Base-by-base conservation (phyloP, 2,329 filamentous ascomycete genomes). In the Cryphonectria japonica region DNA sequence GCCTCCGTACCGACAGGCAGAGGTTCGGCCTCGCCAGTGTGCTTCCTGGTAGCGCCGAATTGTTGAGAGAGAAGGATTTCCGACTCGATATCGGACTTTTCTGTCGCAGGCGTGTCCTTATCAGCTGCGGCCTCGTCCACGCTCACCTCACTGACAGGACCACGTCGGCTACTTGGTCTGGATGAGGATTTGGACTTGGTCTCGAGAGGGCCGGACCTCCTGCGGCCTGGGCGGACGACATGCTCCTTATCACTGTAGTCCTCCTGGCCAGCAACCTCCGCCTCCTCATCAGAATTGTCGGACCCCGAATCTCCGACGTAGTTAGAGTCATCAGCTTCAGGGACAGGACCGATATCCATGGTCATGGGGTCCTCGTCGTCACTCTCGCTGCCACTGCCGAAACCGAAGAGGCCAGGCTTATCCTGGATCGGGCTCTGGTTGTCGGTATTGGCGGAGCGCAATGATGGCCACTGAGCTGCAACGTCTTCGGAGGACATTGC, bases 321-420 rank as follows among this genome's bases (percentile, higher is more conserved):
- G 39, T 71, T 72, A 57, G 69, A 64, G 57, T 71, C 71, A 2
- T 61, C 43, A 5, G 69, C 66, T 43, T 69, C 69, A 19, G 69
- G 62, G 11, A 71, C 69, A 6, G 69, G 69, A 7, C 69, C 71
- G 26, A 69, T 66, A 8, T 72, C 69, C 69, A 71, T 71, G 19
- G 54, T 67, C 71, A 69, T 71, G 6, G 69, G 63, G 37, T 72
- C 71, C n/a, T 69, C 67, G 22, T 71, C 66, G 19, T 67, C 66
- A 9, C 71, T 71, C 13, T 52, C 66, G 50, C 61, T 65, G 2
- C 39, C 43, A 11, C 37, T 43, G n/a, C 57, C 69, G 26, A 70
- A 54, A 7, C 34, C 41, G 26, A 66, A 52, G n/a, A 29, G 64
- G n/a, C 65, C 69, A 52, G 43, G 57, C 54, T 54, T 61, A 32